Percentiles rank a stretch among this genome's conserved stretches.
Conservation (phyloP, 768 basidiomycete species). For the Peribolospora kevripleyi region DNA sequence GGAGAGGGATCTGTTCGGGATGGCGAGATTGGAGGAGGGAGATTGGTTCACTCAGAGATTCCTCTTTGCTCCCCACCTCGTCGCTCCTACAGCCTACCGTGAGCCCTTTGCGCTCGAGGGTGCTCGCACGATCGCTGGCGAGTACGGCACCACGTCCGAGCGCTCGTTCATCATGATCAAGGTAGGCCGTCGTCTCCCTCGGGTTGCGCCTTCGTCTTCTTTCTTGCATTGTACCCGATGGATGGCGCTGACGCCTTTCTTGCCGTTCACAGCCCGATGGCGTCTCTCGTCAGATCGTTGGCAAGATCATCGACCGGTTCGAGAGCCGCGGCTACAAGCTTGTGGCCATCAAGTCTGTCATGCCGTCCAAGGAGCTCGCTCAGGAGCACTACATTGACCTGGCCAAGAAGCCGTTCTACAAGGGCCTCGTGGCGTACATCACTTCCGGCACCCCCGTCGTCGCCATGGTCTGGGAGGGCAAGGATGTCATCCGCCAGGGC, state of each 20-base stretch:
- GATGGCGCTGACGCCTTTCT: no score
- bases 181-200: no score
- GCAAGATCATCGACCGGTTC: constrained; percentile 17
- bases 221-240: neutral
- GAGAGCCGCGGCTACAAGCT: constrained; percentile 18
- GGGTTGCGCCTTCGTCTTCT: neutral
- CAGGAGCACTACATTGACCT: constrained; percentile 12
- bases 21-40: no score
- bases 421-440: constrained; percentile 16
- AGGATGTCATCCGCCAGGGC: constrained; percentile 17
- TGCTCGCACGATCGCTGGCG: no score
- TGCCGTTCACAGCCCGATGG: constrained; percentile 12
- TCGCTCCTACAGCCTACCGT: no score
- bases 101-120: no score
- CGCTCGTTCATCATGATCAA: no score
- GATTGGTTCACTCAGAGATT: no score
- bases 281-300: constrained; percentile 16
- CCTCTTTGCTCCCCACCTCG: no score
- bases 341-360: constrained; percentile 16
- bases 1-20: no score
- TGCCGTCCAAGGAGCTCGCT: constrained; percentile 9
- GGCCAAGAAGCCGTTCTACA: constrained; percentile 13
- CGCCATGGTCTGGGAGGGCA: constrained; percentile 20
- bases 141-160: no score
- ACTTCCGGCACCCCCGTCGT: constrained; percentile 17